Conservation (phyloP, 768 basidiomycete genomes). For the Russula earlei region DNA sequence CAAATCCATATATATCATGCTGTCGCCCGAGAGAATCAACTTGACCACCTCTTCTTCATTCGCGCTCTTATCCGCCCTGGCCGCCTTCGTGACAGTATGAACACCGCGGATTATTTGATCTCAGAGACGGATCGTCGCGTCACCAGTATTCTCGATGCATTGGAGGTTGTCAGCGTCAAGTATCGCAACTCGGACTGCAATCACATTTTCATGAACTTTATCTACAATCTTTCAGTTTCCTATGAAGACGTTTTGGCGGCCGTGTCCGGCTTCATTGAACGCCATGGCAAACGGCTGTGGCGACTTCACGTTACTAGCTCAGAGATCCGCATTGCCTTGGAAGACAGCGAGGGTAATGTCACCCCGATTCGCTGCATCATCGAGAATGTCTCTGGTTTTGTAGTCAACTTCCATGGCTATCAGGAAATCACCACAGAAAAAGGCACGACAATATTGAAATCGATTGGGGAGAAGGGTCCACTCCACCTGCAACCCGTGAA, state of each 20-base stretch:
- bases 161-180: slow-evolving; percentile 87
- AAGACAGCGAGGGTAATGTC: slow-evolving; percentile 90
- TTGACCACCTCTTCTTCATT: slow-evolving; percentile 98
- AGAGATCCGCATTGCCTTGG: slow-evolving; percentile 90
- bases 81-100: slow-evolving; percentile 85
- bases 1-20: slow-evolving; percentile 98
- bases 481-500: slow-evolving; percentile 93
- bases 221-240: slow-evolving; percentile 90
- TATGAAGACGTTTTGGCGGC: slow-evolving; percentile 97
- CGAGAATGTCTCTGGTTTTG: slow-evolving; percentile 97
- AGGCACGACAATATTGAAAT: slow-evolving; percentile 91
- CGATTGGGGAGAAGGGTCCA: slow-evolving; percentile 96
- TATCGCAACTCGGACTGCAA: slow-evolving; percentile 94
- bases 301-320: slow-evolving; percentile 96
- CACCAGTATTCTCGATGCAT: slow-evolving; percentile 85
- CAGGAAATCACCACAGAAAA: slow-evolving; percentile 97
- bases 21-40: slow-evolving; percentile 88
- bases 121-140: slow-evolving; percentile 97
- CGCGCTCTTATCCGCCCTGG: slow-evolving; percentile 95
- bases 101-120: slow-evolving; percentile 94
- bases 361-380: slow-evolving; percentile 96
- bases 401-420: slow-evolving; percentile 96
- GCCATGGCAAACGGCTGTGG: slow-evolving; percentile 97
- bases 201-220: slow-evolving; percentile 98
- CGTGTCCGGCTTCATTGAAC: slow-evolving; percentile 97